Evolutionary conservation across 441 rosid genomes (phyloP).

Genomic region (Raphanus hybrid): DNA sequence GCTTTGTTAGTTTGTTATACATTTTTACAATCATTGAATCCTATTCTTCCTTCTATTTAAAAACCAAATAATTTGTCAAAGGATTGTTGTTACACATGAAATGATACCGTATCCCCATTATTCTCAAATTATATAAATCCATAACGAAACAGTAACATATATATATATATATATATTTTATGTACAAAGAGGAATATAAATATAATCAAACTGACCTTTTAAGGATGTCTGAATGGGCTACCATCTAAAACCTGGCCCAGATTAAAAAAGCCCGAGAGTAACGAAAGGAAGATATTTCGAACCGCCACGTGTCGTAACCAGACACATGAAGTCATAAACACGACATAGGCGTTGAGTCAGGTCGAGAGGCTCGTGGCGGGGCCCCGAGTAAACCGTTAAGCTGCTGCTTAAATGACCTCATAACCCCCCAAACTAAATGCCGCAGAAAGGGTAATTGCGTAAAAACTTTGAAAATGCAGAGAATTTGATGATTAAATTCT

Average conservation of each 20-base stretch:
- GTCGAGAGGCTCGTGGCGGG: constrained; percentile 55
- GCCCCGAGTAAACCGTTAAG: constrained; percentile 34
- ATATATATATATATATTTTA: too few species aligned
- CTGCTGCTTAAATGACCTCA: constrained; percentile 9
- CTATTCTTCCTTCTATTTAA: constrained; percentile 6
- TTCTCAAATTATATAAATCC: neutral
- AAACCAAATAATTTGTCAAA: neutral
- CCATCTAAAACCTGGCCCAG: constrained; percentile 18
- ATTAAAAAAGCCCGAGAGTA: neutral
- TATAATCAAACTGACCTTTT: neutral
- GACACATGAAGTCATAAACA: constrained; percentile 34
- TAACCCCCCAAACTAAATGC: constrained; percentile 11
- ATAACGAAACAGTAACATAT: too few species aligned
- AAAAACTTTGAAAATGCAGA: neutral
- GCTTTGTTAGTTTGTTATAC: constrained; percentile 11
- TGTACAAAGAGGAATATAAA: neutral
- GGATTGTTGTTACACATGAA: constrained; percentile 30
- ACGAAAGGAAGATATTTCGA: constrained; percentile 20
- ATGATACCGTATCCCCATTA: constrained; percentile 25
- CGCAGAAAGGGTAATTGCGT: constrained; percentile 27
- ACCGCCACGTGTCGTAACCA: constrained; percentile 28
- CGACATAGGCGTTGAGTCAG: constrained; percentile 47
- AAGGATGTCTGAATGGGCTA: constrained; percentile 25
- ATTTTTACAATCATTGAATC: constrained; percentile 30
- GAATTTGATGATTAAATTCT: constrained; percentile 32